Evolutionary conservation across 2,329 filamentous ascomycete species (phyloP), one percentile per base, ranked within the genome.

Genomic region (Cercospora sp.): DNA sequence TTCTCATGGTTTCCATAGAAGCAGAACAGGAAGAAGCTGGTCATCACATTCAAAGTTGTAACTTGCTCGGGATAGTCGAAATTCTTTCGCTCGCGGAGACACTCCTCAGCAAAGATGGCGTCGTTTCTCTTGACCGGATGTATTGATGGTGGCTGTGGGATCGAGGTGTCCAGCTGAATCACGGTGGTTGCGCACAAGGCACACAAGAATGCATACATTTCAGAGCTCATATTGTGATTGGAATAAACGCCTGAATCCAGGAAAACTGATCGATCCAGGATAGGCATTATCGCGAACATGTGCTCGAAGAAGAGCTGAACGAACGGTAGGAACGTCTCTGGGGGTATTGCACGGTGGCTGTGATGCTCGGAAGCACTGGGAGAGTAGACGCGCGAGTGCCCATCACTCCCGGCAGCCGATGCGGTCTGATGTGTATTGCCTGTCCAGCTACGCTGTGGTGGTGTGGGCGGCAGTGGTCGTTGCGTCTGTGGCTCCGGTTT

Each of bases 281-380:
- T 70, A 12, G 77, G 77, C 77, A 79, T 79, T 60, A 78, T 78
- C 0, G 73, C 71, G 48, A 76, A 79, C 73, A 79, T 78, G 69
- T 79, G 76, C 8, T 70, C 68, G 65, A 78, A 79, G 73, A 79
- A 79, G 0, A 79, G 73, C 30, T 74, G 71, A 6, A 78, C 71
- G 57, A 77, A 79, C 5, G 77, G 76, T n/a, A 73, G 60, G 42
- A 79, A 78, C 3, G 68, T 68, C 23, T 77, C 74, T 18, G 66
- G 66, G 6, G 72, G 55, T 9, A 78, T 65, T 30, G 64, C 40
- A 8, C 76, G 75, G 10, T 70, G 71, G 9, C 53, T 61, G 40
- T 68, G 68, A 45, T 57, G 60, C 26, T 75, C 72, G 6, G 73
- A 71, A 9, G 64, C 71, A 33, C 70, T 55, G 3, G 73, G 71